Base-by-base conservation (phyloP, 2,329 filamentous ascomycete genomes). In the Microsporum ferrugineum region DNA sequence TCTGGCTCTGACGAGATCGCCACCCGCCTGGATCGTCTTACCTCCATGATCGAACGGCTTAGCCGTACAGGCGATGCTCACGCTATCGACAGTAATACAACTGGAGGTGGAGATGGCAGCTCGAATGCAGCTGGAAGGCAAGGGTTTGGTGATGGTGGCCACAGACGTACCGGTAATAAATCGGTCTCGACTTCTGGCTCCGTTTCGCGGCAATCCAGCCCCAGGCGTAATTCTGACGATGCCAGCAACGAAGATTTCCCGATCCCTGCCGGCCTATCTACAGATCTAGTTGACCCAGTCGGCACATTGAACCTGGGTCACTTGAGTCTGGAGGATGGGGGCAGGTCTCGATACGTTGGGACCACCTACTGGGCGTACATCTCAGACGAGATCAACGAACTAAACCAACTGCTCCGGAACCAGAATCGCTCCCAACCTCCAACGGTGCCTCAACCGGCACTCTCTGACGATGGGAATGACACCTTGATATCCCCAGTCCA, bases 321-420 rank as follows among this genome's bases (percentile, higher is more conserved):
- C 67, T 64, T 78, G 51, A 77, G 75, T 61, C 63, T 78, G 51
- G 73, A 77, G 56, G 75, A 76, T 65, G 73, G 73, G 3, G 75
- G 75, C 31, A 72, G 70, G 47, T 76, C 75, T 61, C 76, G 75
- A 70, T 77, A 77, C 63, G 75, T 77, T 27, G 75, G 75, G 27
- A 77, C 74, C 4, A 77, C 75, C 8, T 77, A 76, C 62, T 77
- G 74, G 74, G 75, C 75, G 31, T 77, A 76, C 66, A 76, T 77
- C 36, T 75, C 74, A 6, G 71, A 75, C 38, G 75, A 77, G 74
- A 76, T 77, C 39, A 75, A 75, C 51, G 75, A 77, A 58, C 70
- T 77, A 5, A 77, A 77, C 62, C 74, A 76, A 63, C 62, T 77
- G 39, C 65, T 77, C n/a, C 69, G 73, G 57, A 72, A 75, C 34